A percentile compares a stretch with the other conserved stretches of the same genome.
Conservation (phyloP, 1,139 yeast genomes). For the Hansenula lynferdii region DNA sequence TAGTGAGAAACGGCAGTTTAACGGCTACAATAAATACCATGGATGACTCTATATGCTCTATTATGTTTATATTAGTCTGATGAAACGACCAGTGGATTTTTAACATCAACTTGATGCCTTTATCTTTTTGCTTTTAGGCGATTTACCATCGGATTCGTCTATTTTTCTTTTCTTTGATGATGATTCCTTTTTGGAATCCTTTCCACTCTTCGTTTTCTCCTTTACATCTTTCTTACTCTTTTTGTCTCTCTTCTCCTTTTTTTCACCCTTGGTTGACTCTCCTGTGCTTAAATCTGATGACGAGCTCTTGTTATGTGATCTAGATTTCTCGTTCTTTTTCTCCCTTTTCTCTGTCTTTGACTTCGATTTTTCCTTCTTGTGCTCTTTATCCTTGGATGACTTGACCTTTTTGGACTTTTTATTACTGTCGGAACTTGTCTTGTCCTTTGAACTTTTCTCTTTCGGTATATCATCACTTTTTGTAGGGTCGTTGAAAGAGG, state of each 20-base stretch:
- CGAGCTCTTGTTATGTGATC: no score
- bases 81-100: no score
- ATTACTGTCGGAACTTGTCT: slow-evolving; percentile 39
- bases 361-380: slow-evolving; percentile 13
- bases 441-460: slow-evolving; percentile 28
- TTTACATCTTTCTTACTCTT: slow-evolving; percentile 11
- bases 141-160: no score
- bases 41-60: no score
- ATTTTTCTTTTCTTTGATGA: slow-evolving; percentile 10
- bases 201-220: slow-evolving; percentile 4
- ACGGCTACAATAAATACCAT: no score
- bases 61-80: no score
- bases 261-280: slow-evolving; percentile 14
- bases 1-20: no score
- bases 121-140: no score
- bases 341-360: slow-evolving; percentile 20
- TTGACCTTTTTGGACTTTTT: slow-evolving; percentile 37
- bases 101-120: no score
- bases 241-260: slow-evolving; percentile 17
- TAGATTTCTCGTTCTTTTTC: no score
- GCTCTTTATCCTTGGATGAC: slow-evolving; percentile 21
- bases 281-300: no score
- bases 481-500: slow-evolving; percentile 21
- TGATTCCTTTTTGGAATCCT: slow-evolving; percentile 13
- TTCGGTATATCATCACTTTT: slow-evolving; percentile 14